A percentile compares a stretch with the other conserved stretches of the same genome.
Conservation (phyloP, 805 yeast species). For the Candida takata region DNA sequence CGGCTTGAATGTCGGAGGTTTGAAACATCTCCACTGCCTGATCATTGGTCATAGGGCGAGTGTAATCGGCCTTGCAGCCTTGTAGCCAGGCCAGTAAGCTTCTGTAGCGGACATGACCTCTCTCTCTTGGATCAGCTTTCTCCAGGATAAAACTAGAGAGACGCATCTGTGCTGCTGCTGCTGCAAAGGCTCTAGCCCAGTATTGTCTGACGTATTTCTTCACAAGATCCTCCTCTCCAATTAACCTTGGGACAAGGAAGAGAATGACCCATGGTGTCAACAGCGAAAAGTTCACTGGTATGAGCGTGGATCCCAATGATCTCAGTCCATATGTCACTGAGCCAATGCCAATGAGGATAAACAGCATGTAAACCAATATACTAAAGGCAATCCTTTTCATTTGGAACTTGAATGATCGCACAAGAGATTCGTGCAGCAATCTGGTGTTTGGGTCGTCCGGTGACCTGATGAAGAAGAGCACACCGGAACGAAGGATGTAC, state of each 20-base stretch:
- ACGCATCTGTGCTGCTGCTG: constrained; percentile 51
- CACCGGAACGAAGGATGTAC: constrained; percentile 76
- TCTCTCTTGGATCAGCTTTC: constrained; percentile 52
- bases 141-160: constrained; percentile 77
- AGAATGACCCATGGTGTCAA: neutral
- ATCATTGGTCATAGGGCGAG: constrained; percentile 44
- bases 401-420: constrained; percentile 68
- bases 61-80: constrained; percentile 44
- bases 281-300: neutral
- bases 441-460: constrained; percentile 92
- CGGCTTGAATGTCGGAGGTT: constrained; percentile 37
- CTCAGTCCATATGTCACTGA: constrained; percentile 21
- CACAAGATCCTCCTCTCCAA: constrained; percentile 10
- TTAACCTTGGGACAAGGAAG: neutral
- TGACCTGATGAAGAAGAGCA: constrained; percentile 81
- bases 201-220: constrained; percentile 37
- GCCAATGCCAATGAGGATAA: constrained; percentile 74
- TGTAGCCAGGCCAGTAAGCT: constrained; percentile 37
- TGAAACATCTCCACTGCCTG: constrained; percentile 40
- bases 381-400: constrained; percentile 65
- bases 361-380: constrained; percentile 63
- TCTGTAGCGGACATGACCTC: constrained; percentile 62
- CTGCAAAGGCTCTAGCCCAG: constrained; percentile 57
- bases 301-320: constrained; percentile 13
- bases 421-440: constrained; percentile 79